Base-by-base conservation (phyloP, 2,329 filamentous ascomycete species). In the Trichoderma afroharzianum region DNA sequence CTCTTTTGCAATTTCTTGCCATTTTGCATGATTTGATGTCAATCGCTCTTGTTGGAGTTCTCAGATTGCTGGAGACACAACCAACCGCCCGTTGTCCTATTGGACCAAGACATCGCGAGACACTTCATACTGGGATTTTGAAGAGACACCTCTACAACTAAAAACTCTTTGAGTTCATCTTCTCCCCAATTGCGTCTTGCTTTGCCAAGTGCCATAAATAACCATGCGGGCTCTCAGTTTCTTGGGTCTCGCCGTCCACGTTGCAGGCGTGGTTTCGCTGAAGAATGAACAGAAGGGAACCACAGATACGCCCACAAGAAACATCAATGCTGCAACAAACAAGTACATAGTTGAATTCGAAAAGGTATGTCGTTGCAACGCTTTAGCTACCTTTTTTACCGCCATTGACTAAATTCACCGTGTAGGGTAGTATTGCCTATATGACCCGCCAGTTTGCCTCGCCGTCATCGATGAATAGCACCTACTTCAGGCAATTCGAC, bases 401-500 rank as follows among this genome's bases (percentile, higher is more conserved):
- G 50, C 18, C 50, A 66, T 26, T 62, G 14, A 59, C 57, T 28
- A 6, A 3, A 30, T 15, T 8, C 3, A 18, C 50, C 33, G 7
- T 72, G 33, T 7, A 57, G 28, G 59, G 36, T 14, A 72, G 68
- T 26, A 59, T 73, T 21, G 71, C 68, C 9, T 58, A 43, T 26
- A 70, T 80, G 9, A 68, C 76, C 57, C 75, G 73, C 39, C 76
- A 77, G 24, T 69, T 80, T 15, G 74, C 33, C 67, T 24, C 36
- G 68, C 71, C 21, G 14, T 50, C 68, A 7, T 61, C 43, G 6
- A 57, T 36, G 28, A 70, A 72, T 14, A 67, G 62, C 26, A 71
- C 63, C 1, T 74, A 73, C 11, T 80, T 77, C 64, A 76, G 78
- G 63, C 74, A 75, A 15, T 79, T 81, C 63, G 79, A 81, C 67